Evolutionary conservation across 441 rosid species (phyloP).

Genomic region (Pelargonium myrrhifolium): DNA sequence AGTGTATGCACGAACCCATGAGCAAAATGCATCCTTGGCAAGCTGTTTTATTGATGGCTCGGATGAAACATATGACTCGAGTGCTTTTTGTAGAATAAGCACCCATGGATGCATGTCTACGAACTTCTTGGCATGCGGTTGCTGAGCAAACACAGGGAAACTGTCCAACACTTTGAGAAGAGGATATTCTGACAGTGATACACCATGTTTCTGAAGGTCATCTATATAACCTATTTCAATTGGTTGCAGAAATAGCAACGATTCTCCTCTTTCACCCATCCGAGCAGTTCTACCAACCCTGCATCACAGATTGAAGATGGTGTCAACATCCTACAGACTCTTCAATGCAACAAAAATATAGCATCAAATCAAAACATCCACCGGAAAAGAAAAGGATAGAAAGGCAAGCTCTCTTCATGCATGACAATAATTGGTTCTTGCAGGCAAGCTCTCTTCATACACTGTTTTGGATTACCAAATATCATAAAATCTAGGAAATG

Average conservation of each 20-base stretch:
- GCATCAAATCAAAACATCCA: background rate
- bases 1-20: constrained; percentile 91
- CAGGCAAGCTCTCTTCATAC: no score
- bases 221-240: constrained; percentile 70
- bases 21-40: constrained; percentile 76
- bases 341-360: constrained; percentile 5
- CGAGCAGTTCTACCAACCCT: constrained; percentile 99
- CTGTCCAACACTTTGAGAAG: constrained; percentile 65
- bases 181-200: constrained; percentile 63
- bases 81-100: constrained; percentile 57
- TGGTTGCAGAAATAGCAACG: constrained; percentile 79
- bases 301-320: constrained; percentile 25
- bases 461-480: background rate
- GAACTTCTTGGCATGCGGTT: constrained; percentile 40
- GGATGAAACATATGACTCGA: constrained; percentile 49
- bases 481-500: background rate
- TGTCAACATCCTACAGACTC: constrained; percentile 13
- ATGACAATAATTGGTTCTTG: no score
- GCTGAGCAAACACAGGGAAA: constrained; percentile 45
- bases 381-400: no score
- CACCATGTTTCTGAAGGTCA: constrained; percentile 82
- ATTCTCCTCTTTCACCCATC: constrained; percentile 85
- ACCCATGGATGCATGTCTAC: constrained; percentile 84
- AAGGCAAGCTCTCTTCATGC: no score
- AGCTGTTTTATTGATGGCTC: constrained; percentile 57